Conservation (phyloP, 148 eudicot genomes). For the Gaultheria prostrata region DNA sequence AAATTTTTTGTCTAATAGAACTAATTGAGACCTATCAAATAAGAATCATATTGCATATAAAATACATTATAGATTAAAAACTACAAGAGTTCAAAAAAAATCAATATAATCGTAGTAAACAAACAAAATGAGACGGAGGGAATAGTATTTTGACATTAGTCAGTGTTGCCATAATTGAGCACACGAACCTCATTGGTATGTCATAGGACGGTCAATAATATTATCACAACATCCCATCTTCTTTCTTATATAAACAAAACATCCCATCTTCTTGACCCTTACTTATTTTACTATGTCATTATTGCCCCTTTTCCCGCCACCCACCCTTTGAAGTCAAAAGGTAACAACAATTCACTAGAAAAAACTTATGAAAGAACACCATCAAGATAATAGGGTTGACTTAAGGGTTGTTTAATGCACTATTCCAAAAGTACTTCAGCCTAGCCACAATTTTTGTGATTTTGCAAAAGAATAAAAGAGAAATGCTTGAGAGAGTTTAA, state of each 20-base stretch:
- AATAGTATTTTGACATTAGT: too few relatives aligned
- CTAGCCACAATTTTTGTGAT: neutral
- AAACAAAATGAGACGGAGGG: too few relatives aligned
- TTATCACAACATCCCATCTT: neutral
- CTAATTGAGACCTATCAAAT: too few relatives aligned
- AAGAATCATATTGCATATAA: too few relatives aligned
- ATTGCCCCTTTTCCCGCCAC: neutral
- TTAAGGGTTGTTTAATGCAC: neutral
- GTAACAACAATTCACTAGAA: neutral
- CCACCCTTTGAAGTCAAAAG: neutral
- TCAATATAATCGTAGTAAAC: too few relatives aligned
- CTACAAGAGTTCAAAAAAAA: too few relatives aligned
- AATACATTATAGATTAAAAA: too few relatives aligned
- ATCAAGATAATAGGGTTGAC: neutral
- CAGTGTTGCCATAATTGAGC: neutral
- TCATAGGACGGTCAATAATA: neutral
- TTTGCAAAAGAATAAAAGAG: too few relatives aligned
- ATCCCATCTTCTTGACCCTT: neutral
- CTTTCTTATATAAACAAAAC: neutral
- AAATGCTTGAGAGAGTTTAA: too few relatives aligned
- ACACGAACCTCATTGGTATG: neutral
- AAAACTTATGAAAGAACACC: neutral
- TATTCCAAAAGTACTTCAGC: neutral
- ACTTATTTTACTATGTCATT: neutral
- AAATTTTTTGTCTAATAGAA: too few relatives aligned